Base-by-base conservation (phyloP, 306 rosid species). In the Castanea sativa region DNA sequence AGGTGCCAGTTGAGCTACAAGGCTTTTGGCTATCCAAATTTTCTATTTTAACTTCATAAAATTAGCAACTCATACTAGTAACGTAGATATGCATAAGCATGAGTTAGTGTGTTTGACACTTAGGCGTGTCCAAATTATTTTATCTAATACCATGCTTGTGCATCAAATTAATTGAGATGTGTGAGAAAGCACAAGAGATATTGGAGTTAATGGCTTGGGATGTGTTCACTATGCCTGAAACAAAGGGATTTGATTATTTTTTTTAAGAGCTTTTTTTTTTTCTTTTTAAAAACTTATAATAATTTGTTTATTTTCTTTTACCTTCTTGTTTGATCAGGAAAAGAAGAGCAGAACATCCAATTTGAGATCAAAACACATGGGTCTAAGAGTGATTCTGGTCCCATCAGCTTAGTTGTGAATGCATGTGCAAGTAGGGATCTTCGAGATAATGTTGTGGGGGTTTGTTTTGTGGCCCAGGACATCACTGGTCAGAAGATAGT, bases 381-480 rank as follows among this genome's bases (percentile, higher is more conserved):
- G 19, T 78, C 85, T 67, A 82, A 85, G 83, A 57, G 52, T 76
- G 99, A 93, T 53, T 79, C 86, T 30, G 92, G 89, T 82, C 92
- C 98, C 76, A 88, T 95, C 75, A 89, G 94, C 83, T 86, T 92
- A 77, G 90, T 92, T 67, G 98, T 93, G 84, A 95, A 95, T 77
- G 98, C 99, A 53, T 95, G 99, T 81, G 97, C 97, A 71, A 95
- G 99, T 74, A 84, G 87, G 86, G 98, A 95, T 82, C 83, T 95
- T 85, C 87, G 33, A 41, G 94, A 89, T 23, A 88, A 88, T 80
- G 94, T 92, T 68, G 98, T 95, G 29, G 97, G 99, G 29, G 96
- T 95, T 83, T 95, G 99, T 85, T 92, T 95, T 83, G 98, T 95
- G 83, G 99, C 94, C 55, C 99, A 95, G 78, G 99, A 93, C 87